phyloP scores from a whole-genome alignment of 164 flowering plant genomes.

The Aristolochia contorta region DNA sequence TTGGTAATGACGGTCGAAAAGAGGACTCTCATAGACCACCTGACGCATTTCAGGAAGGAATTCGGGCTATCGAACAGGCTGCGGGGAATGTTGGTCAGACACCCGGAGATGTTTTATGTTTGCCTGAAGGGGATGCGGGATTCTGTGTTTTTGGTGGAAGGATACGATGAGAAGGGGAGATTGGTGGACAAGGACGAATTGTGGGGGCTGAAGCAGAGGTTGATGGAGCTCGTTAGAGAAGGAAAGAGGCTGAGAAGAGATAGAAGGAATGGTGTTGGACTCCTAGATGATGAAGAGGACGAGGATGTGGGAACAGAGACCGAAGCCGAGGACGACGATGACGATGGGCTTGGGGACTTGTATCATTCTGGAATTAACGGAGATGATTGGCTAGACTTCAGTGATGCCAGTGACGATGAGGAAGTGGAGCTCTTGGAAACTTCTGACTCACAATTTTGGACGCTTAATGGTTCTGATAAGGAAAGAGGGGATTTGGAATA shows the following conservation, averaged over 20 bases:
- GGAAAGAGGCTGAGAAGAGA: constrained; percentile 67
- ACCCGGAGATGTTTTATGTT: constrained; percentile 91
- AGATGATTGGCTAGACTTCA: constrained; percentile 33
- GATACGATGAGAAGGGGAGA: constrained; percentile 56
- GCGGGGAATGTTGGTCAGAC: constrained; percentile 79
- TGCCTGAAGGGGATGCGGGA: constrained; percentile 81
- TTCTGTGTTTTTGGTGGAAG: constrained; percentile 81
- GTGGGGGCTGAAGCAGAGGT: constrained; percentile 29
- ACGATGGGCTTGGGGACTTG: constrained; percentile 45
- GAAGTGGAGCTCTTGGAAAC: constrained; percentile 5
- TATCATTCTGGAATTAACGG: constrained; percentile 29
- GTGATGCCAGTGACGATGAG: constrained; percentile 22
- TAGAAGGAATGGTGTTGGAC: constrained; percentile 22
- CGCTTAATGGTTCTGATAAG: constrained; percentile 11
- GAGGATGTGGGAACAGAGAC: constrained; percentile 4
- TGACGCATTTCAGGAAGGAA: constrained; percentile 83
- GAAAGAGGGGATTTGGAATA: constrained; percentile 11
- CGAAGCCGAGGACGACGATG: constrained; percentile 11
- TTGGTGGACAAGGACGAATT: constrained; percentile 56
- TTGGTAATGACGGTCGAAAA: constrained; percentile 77
- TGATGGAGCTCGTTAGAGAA: constrained; percentile 54
- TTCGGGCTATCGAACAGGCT: constrained; percentile 75
- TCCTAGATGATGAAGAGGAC: constrained; percentile 10
- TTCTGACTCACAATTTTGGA: constrained; percentile 39
- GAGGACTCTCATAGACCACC: constrained; percentile 77